These are phyloP conservation scores for Omphalea diandra DNA, from an alignment of 441 rosid genomes.

Conservation along the genomic window DNA sequence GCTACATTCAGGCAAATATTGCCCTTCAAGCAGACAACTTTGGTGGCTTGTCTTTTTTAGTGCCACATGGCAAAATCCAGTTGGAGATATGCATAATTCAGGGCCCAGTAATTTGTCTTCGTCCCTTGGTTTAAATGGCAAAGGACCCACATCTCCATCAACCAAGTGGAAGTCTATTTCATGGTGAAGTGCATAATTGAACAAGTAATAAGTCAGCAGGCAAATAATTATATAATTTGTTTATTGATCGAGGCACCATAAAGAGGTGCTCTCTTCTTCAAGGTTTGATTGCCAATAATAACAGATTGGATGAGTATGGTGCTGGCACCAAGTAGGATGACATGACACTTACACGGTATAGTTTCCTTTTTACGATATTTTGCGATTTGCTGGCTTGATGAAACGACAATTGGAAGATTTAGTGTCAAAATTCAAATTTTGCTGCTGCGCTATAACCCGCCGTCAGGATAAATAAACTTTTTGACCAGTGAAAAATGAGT, in stretches of 20 bases:
- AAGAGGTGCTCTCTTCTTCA: too few species aligned
- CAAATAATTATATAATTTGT: constrained; percentile 11
- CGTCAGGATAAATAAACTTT: not conserved
- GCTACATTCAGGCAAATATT: too few species aligned
- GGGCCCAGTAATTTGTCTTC: not conserved
- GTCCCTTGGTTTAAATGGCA: not conserved
- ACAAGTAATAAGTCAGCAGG: not conserved
- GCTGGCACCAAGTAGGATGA: constrained; percentile 17
- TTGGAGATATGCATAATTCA: not conserved
- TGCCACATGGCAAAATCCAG: constrained; percentile 3
- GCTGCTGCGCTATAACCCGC: not conserved
- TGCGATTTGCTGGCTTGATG: not conserved
- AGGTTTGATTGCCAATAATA: not conserved
- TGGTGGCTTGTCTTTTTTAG: constrained; percentile 7
- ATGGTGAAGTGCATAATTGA: not conserved
- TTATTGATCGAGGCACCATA: not conserved
- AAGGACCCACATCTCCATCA: not conserved
- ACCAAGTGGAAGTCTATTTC: constrained; percentile 22
- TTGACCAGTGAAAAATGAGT: not conserved
- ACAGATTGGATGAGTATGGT: not conserved
- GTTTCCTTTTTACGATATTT: not conserved
- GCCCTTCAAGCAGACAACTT: not conserved
- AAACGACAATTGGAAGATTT: not conserved
- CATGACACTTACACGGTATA: not conserved
- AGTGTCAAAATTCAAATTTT: not conserved